Base-by-base conservation (phyloP, 1,284 basidiomycete genomes). In the Ceratobasidium sp. region DNA sequence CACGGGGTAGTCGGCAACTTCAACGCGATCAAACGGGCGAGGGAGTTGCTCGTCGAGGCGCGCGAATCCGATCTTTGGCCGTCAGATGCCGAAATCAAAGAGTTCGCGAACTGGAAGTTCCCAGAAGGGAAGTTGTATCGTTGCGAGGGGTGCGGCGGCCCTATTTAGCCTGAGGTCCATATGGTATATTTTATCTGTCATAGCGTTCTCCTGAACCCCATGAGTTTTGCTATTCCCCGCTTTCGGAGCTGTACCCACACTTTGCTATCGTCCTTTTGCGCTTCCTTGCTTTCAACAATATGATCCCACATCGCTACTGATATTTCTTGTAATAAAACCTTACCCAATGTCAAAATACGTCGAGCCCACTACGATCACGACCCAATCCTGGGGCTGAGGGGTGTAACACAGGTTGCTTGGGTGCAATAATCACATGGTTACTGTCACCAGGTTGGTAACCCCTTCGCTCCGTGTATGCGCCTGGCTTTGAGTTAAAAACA, bases 51-150 rank as follows among this genome's bases (percentile, higher is more conserved):
- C 8, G 16, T 43, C 54, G 68, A 71, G 24, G 68, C 68, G 24
- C 68, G 56, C n/a, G 5, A 29, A 29, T 31, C 43, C n/a, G 53
- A 46, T 39, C 51, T 41, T 22, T 71, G 68, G 68, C 68, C 68
- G 5, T 71, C 68, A 1, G 68, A 71, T 13, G 68, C n/a, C n/a
- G 68, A 71, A 13, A 71, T 71, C 39, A 61, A 58, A 27, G 68
- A 71, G 41, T 71, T 71, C 22, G 68, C 41, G 6, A 27, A 22
- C 1, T 71, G 68, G 68, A 29, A 46, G 39, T 27, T 48, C 41
- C 68, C 68, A 6, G 41, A 41, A 14, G 68, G 22, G 13, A 2
- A 6, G 6, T 1, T 56, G 11, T 69, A 69, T 24, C 24, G 8
- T 31, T 69, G 66, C 24, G 27, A 41, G 16, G 22, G 41, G 8